Evolutionary conservation across 2,329 filamentous ascomycete genomes (phyloP).

Genomic region (Fusarium sp.): DNA sequence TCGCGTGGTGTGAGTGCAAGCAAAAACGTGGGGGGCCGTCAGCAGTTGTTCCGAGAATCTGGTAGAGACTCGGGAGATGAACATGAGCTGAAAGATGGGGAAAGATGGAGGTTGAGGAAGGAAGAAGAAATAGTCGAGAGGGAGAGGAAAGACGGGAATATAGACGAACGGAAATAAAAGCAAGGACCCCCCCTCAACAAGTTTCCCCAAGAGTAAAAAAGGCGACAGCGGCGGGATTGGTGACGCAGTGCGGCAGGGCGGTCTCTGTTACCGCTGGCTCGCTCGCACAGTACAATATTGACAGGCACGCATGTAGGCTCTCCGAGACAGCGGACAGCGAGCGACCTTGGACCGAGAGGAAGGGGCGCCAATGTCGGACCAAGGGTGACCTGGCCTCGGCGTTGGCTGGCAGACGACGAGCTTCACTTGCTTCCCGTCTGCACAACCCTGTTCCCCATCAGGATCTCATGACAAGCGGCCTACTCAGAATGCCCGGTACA

Average conservation of each 20-base stretch:
- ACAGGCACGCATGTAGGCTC: not conserved
- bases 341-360: constrained; percentile 9
- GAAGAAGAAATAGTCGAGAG: constrained; percentile 8
- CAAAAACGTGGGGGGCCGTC: constrained; percentile 20
- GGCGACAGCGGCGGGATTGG: constrained; percentile 4
- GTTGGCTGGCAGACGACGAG: not conserved
- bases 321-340: not conserved
- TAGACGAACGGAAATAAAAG: constrained; percentile 20
- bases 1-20: constrained; percentile 11
- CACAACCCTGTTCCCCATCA: constrained; percentile 20
- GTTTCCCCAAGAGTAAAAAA: not conserved
- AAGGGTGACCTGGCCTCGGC: constrained; percentile 7
- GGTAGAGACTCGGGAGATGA: constrained; percentile 24
- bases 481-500: constrained; percentile 3
- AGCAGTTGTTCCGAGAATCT: constrained; percentile 28
- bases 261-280: constrained; percentile 7
- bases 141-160: constrained; percentile 16
- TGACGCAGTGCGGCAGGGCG: constrained; percentile 11
- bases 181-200: constrained; percentile 5
- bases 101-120: constrained; percentile 1
- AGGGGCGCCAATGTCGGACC: constrained; percentile 31
- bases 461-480: constrained; percentile 12
- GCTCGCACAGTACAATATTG: constrained; percentile 19
- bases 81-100: constrained; percentile 34
- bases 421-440: not conserved